A percentile compares a stretch with the other conserved stretches of the same genome.
phyloP scores from a whole-genome alignment of 257 asterid species.

The Coffea canephora region DNA sequence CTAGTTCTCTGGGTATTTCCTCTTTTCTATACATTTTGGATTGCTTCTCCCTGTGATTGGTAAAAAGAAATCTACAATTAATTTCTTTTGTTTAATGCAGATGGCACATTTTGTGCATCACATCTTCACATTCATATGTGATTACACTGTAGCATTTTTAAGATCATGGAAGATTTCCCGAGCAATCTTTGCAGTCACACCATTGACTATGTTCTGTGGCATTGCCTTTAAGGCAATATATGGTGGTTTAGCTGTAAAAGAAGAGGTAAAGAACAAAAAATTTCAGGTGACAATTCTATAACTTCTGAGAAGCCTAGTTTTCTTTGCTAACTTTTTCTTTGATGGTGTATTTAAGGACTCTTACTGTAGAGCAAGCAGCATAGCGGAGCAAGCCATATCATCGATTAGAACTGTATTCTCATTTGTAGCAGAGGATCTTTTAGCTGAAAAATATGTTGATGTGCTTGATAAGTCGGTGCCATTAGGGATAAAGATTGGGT shows the following conservation, averaged over 20 bases:
- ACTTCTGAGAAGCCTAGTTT: background rate
- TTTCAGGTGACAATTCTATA: background rate
- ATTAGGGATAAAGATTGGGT: too few species aligned
- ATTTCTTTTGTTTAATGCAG: conserved; percentile 36
- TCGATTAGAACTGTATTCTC: conserved; percentile 73
- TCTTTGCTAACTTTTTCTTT: conserved; percentile 12
- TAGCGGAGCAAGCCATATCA: conserved; percentile 82
- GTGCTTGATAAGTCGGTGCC: too few species aligned
- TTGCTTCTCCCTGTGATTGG: background rate
- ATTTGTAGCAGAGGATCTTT: conserved; percentile 72
- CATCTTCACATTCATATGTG: conserved; percentile 70
- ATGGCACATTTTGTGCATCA: conserved; percentile 87
- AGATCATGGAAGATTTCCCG: conserved; percentile 67
- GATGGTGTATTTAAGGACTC: conserved; percentile 44
- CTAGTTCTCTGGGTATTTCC: too few species aligned
- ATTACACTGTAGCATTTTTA: conserved; percentile 62
- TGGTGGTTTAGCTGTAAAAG: conserved; percentile 72
- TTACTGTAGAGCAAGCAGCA: conserved; percentile 67
- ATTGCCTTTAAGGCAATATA: conserved; percentile 76
- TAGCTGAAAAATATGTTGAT: conserved; percentile 37
- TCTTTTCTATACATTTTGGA: background rate
- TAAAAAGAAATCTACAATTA: background rate
- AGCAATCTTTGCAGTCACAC: conserved; percentile 81
- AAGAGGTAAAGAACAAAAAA: conserved; percentile 54
- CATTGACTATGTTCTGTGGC: conserved; percentile 81